A percentile compares a stretch with the other conserved stretches of the same genome.
Evolutionary conservation across 345 rosid species (phyloP).

Genomic region (Brassica incana): DNA sequence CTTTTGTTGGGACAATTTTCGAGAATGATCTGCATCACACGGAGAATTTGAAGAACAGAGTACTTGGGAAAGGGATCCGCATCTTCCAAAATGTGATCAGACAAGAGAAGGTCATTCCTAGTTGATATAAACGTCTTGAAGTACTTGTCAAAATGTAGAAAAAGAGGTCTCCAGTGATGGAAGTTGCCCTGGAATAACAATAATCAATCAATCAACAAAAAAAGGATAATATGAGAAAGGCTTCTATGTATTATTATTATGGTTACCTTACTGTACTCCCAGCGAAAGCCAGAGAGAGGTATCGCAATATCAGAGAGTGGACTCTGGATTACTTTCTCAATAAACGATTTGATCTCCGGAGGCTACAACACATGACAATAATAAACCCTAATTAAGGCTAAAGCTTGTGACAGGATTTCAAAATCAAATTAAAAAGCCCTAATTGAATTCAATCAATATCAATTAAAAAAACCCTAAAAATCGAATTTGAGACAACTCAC

Average conservation of each 20-base stretch:
- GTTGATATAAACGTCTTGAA: constrained; percentile 74
- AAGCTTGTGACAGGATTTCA: neutral
- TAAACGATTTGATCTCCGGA: constrained; percentile 77
- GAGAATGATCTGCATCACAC: constrained; percentile 84
- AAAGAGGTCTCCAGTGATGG: constrained; percentile 96
- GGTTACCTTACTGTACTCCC: constrained; percentile 91
- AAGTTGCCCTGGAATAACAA: constrained; percentile 74
- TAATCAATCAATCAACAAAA: neutral
- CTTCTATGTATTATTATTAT: too few species aligned
- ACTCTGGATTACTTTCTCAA: constrained; percentile 94
- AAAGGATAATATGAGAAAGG: too few species aligned
- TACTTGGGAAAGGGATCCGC: constrained; percentile 75
- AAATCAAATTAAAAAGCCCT: neutral
- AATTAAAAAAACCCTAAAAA: neutral
- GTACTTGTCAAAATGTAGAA: constrained; percentile 89
- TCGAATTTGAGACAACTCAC: constrained; percentile 47
- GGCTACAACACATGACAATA: constrained; percentile 56
- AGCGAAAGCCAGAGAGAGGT: constrained; percentile 91
- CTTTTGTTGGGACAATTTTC: constrained; percentile 92
- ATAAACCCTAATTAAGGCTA: neutral
- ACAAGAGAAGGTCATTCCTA: constrained; percentile 80
- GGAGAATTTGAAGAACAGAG: constrained; percentile 79
- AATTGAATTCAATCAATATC: neutral
- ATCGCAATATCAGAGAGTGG: constrained; percentile 94
- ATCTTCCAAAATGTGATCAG: constrained; percentile 71